Evolutionary conservation across 768 basidiomycete species (phyloP).

Genomic region (Suillus paluster): DNA sequence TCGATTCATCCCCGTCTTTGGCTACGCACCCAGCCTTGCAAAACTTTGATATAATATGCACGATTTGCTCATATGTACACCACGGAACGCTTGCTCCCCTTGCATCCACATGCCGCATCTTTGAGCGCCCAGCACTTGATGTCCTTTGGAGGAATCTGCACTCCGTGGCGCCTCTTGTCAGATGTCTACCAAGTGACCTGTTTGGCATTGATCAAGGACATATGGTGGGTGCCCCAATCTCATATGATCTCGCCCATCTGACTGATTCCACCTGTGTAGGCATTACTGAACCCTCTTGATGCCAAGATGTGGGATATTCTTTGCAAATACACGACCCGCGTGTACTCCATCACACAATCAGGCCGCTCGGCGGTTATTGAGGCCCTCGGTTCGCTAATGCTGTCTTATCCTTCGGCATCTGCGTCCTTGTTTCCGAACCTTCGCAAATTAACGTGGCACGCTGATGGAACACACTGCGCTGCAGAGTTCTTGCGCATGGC

Average conservation of each 20-base stretch:
- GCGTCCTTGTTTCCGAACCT: constrained; percentile 27
- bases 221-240: neutral
- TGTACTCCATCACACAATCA: constrained; percentile 18
- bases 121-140: constrained; percentile 8
- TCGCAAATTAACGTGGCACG: constrained; percentile 24
- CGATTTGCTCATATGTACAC: neutral
- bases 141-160: constrained; percentile 6
- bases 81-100: neutral
- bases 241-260: neutral
- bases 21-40: neutral
- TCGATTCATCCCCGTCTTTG: neutral
- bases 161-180: constrained; percentile 4
- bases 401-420: constrained; percentile 18
- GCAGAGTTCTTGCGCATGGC: constrained; percentile 27
- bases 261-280: neutral
- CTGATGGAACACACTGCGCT: constrained; percentile 23
- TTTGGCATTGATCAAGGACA: neutral
- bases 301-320: constrained; percentile 22
- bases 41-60: neutral
- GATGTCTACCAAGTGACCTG: constrained; percentile 13
- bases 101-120: constrained; percentile 4
- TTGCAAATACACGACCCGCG: constrained; percentile 18
- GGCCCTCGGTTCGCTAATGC: constrained; percentile 13
- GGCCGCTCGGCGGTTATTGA: neutral
- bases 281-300: neutral